These are phyloP conservation scores for Xylaria arbuscula DNA, from an alignment of 2,329 filamentous ascomycete species.

Conservation along the genomic window DNA sequence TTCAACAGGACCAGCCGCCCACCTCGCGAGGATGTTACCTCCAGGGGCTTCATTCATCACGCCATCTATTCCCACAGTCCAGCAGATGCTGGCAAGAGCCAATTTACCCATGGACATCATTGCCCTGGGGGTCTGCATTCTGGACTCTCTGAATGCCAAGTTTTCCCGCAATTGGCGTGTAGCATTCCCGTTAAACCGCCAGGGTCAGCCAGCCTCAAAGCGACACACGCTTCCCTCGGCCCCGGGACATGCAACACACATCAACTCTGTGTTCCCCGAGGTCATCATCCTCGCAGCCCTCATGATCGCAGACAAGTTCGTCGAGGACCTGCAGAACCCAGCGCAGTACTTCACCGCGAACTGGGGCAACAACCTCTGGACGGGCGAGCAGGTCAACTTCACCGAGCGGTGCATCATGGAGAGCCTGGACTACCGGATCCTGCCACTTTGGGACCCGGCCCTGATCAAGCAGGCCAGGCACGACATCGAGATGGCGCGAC, in stretches of 20 bases:
- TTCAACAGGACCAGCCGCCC: conserved; percentile 69
- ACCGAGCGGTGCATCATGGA: conserved; percentile 74
- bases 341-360: conserved; percentile 63
- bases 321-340: conserved; percentile 67
- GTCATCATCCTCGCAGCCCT: conserved; percentile 72
- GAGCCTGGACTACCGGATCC: conserved; percentile 70
- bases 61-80: conserved; percentile 68
- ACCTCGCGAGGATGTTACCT: conserved; percentile 74
- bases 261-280: conserved; percentile 71
- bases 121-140: conserved; percentile 72
- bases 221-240: conserved; percentile 60
- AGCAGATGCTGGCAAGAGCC: conserved; percentile 69
- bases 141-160: conserved; percentile 71
- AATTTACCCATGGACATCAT: conserved; percentile 69
- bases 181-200: conserved; percentile 62
- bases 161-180: conserved; percentile 73
- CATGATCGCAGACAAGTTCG: conserved; percentile 73
- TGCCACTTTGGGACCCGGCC: conserved; percentile 67
- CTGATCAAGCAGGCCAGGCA: conserved; percentile 69
- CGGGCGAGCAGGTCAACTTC: conserved; percentile 69
- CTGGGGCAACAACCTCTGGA: conserved; percentile 69
- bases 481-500: conserved; percentile 71
- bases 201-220: conserved; percentile 42
- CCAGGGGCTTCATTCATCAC: conserved; percentile 69
- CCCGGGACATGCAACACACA: conserved; percentile 57